A percentile compares a stretch with the other conserved stretches of the same genome.
These are phyloP conservation scores for Trichoderma arundinaceum DNA, from an alignment of 2,329 filamentous ascomycete species.

Conservation along the genomic window DNA sequence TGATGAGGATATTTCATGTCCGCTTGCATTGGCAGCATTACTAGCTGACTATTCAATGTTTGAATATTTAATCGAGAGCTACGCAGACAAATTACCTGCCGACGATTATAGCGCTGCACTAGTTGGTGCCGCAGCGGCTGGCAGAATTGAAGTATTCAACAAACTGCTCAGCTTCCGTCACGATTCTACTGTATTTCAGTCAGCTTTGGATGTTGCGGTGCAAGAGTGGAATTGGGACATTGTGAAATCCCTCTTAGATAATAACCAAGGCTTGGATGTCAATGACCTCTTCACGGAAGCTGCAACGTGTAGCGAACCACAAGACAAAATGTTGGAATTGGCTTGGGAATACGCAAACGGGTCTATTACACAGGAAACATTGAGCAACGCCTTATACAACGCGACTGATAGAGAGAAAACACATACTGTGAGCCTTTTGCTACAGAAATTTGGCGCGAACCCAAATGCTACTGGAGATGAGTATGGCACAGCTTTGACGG, in stretches of 20 bases:
- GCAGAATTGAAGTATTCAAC: constrained; percentile 50
- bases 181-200: constrained; percentile 41
- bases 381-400: constrained; percentile 46
- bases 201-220: constrained; percentile 44
- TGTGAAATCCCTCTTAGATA: constrained; percentile 44
- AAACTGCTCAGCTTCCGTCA: constrained; percentile 44
- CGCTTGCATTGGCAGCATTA: constrained; percentile 47
- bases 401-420: constrained; percentile 49
- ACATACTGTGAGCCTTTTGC: constrained; percentile 45
- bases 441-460: constrained; percentile 44
- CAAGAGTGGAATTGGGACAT: constrained; percentile 48
- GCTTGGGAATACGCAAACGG: constrained; percentile 48
- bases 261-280: constrained; percentile 42
- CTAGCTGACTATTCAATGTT: constrained; percentile 50
- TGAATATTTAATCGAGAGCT: constrained; percentile 49
- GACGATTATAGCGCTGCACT: constrained; percentile 50
- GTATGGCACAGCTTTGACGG: constrained; percentile 44
- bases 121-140: constrained; percentile 46
- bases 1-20: constrained; percentile 38
- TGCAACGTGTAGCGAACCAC: constrained; percentile 42
- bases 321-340: constrained; percentile 45
- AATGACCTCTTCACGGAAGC: constrained; percentile 44
- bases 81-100: constrained; percentile 46
- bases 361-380: constrained; percentile 40
- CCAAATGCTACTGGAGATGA: constrained; percentile 48